Conservation (phyloP, 148 eudicot species). For the Chenopodium suecicum region DNA sequence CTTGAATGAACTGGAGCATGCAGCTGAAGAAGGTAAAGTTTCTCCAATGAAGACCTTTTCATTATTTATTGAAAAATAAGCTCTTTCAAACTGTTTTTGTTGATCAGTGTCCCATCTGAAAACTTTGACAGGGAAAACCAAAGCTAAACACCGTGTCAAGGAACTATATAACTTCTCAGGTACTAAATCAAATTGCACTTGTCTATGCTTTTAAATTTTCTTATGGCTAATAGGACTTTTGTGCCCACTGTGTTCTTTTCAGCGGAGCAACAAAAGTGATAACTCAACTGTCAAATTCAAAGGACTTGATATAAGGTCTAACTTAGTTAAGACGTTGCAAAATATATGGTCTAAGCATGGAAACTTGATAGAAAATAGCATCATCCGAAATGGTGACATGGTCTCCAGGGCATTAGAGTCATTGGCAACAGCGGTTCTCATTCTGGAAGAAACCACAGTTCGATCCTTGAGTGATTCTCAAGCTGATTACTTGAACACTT, state of each 20-base stretch:
- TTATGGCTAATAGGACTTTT: not conserved
- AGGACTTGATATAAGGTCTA: slow-evolving; percentile 12
- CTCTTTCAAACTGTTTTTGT: not conserved
- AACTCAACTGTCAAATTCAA: not conserved
- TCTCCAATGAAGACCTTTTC: not conserved
- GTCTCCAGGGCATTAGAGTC: not conserved
- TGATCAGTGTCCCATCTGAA: not conserved
- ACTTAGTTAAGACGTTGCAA: slow-evolving; percentile 9
- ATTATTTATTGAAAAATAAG: not conserved
- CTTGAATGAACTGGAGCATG: not conserved
- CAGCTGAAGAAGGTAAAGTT: not conserved
- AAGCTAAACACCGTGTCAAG: not conserved
- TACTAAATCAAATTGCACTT: not conserved
- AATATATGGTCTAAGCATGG: slow-evolving; percentile 14
- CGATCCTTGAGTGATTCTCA: slow-evolving; percentile 1
- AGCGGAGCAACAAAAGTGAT: not conserved
- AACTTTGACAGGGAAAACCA: not conserved
- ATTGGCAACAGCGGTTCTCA: slow-evolving; percentile 3
- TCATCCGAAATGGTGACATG: not conserved
- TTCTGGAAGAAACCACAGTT: not conserved
- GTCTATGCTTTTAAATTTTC: not conserved
- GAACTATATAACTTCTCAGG: not conserved
- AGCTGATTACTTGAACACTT: not conserved
- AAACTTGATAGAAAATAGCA: not conserved
- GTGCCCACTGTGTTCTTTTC: not conserved